Evolutionary conservation across 306 rosid species (phyloP).

Genomic region (Castanea crenata): DNA sequence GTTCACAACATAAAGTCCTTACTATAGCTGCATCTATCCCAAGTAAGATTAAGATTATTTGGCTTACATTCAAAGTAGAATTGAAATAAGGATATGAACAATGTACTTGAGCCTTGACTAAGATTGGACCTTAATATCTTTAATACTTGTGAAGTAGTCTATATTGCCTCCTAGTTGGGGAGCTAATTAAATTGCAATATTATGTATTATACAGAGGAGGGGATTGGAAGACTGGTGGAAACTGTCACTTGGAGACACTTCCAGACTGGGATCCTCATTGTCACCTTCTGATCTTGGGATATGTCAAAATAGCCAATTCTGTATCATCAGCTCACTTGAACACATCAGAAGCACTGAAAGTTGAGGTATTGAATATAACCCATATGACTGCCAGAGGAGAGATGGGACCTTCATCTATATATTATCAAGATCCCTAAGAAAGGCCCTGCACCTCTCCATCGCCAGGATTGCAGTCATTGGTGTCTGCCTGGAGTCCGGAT

Average conservation of each 20-base stretch:
- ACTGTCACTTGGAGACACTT: conserved; percentile 74
- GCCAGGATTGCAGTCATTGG: conserved; percentile 98
- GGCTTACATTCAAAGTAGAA: too few relatives aligned
- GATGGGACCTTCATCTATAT: conserved; percentile 83
- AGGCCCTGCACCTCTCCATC: conserved; percentile 50
- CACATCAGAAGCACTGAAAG: conserved; percentile 22
- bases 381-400: conserved; percentile 70
- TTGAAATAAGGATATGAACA: too few relatives aligned
- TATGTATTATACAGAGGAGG: conserved; percentile 60
- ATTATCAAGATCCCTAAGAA: conserved; percentile 50
- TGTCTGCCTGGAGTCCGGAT: conserved; percentile 94
- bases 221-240: conserved; percentile 81
- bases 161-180: background rate
- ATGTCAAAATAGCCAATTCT: conserved; percentile 59
- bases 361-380: conserved; percentile 63
- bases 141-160: background rate
- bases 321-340: conserved; percentile 32
- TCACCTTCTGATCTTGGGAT: conserved; percentile 54
- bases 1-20: too few relatives aligned
- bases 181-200: conserved; percentile 6
- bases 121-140: too few relatives aligned
- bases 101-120: too few relatives aligned
- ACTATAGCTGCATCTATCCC: too few relatives aligned
- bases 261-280: conserved; percentile 62
- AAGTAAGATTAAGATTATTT: too few relatives aligned